Evolutionary conservation across 2,329 filamentous ascomycete genomes (phyloP).

Genomic region (Hirsutella thompsonii): DNA sequence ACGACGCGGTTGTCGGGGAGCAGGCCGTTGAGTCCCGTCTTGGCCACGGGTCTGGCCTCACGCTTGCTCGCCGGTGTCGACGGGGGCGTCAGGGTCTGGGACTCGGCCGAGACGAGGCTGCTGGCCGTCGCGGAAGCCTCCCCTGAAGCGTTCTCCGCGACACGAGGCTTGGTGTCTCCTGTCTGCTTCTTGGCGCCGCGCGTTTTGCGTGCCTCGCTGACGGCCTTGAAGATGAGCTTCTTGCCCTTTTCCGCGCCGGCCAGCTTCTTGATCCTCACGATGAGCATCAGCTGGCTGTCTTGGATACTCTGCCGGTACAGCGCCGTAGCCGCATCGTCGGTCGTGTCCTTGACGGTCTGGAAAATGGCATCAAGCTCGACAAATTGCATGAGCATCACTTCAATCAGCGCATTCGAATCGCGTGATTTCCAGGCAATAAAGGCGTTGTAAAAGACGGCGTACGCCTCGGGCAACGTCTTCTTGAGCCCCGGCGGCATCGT

Average conservation of each 20-base stretch:
- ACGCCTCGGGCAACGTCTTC: constrained; percentile 52
- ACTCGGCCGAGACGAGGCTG: constrained; percentile 24
- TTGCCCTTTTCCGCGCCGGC: constrained; percentile 61
- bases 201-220: constrained; percentile 55
- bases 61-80: constrained; percentile 31
- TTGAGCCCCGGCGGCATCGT: constrained; percentile 49
- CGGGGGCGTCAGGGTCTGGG: constrained; percentile 41
- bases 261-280: constrained; percentile 68
- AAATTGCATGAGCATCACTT: constrained; percentile 79
- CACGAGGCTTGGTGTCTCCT: constrained; percentile 59
- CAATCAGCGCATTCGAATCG: constrained; percentile 64
- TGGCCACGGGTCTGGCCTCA: constrained; percentile 22
- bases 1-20: constrained; percentile 63
- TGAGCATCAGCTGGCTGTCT: constrained; percentile 67
- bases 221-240: constrained; percentile 60
- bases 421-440: constrained; percentile 78
- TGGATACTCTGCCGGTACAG: constrained; percentile 73
- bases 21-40: constrained; percentile 34
- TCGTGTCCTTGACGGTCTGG: constrained; percentile 70
- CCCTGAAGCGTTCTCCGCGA: constrained; percentile 34
- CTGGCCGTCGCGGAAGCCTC: constrained; percentile 23
- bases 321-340: constrained; percentile 56
- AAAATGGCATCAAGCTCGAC: constrained; percentile 75
- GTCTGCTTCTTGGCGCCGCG: constrained; percentile 51
- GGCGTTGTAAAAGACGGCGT: constrained; percentile 62